Evolutionary conservation across 2,329 filamentous ascomycete genomes (phyloP), one percentile per base, ranked within the genome.

Genomic region (Aspergillus latus): DNA sequence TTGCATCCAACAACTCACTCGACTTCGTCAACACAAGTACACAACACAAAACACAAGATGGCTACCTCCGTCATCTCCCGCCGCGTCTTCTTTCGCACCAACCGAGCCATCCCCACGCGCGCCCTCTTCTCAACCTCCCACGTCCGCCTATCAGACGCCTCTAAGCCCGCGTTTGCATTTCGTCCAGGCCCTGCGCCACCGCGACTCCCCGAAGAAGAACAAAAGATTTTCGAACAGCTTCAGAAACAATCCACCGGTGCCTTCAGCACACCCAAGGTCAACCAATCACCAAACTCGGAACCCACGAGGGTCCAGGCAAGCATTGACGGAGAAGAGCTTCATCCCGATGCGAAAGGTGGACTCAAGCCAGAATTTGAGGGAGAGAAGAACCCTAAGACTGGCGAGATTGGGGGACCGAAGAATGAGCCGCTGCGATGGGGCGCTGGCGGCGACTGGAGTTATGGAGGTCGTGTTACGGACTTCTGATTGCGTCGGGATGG

Each of bases 351-450:
- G 56, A 81, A 88, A 62, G 79, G 86, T 61, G 93, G 93, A 36
- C 88, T 92, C 43, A 84, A 87, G 67, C 92, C 94, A 1, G 93
- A 97, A 77, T 99, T 99, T 67, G 87, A 93, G 64, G 94, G 94
- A 57, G 92, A 97, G 52, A 82, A 80, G 54, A 97, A 99, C 73
- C 94, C 94, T 2, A 88, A 88, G 80, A 99, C 94, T 1, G 94
- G 94, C 26, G 94, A 99, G 80, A 85, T 97, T 9, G 94, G 94
- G 5, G 94, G 94, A 1, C 94, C 94, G 5, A 99, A 97, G 85
- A 97, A 96, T 70, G 93, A 99, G 76, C 94, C 94, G 50, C 70
- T 97, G 70, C 79, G 92, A 66, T 97, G 93, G 93, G 92, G 92
- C 0, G 79, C 82, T 15, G 71, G 67, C 0, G 87, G 90, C 1